Evolutionary conservation across 805 yeast species (phyloP), one percentile per base, ranked within the genome.

Genomic region (Komagataella populi): DNA sequence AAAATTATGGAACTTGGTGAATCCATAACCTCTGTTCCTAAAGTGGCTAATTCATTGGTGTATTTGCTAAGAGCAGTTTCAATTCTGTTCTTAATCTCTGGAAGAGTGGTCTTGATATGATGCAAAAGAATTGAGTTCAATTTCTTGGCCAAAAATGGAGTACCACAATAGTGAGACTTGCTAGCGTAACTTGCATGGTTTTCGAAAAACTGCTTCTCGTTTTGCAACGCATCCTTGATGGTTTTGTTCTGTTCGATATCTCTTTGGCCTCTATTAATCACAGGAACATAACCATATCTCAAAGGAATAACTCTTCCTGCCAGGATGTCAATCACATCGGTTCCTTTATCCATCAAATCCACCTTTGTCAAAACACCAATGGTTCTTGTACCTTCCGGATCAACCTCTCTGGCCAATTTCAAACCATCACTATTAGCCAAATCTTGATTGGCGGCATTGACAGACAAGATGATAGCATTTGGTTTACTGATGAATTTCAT

Each of bases 341-440:
- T 93, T 52, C 99, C 99, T 60, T 87, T 83, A 66, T 93, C 99
- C 99, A 93, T 93, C 58, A 93, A 77, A 69, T 93, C 99, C 52
- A 93, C 84, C 68, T 93, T 93, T 17, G 98, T 93, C 59, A 93
- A 77, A 43, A 93, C 99, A 66, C 99, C 99, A 60, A 93, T 86
- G 24, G 99, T 93, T 72, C 99, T 80, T 47, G 82, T 69, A 48
- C 99, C 99, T 65, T 87, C 95, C 2, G 98, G 98, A 63, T 93
- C 99, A 49, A 93, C 98, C 66, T 93, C 98, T 61, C 98, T 80
- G 1, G 99, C 99, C 58, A 93, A 74, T 67, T 93, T 91, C 62
- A 93, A 76, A 49, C 98, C 96, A 66, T 93, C 99, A 36, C 96
- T 86, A 66, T 93, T 93, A 50, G 97, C 99, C 70, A 93, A 76